Percentiles rank a stretch among this genome's conserved stretches.
phyloP scores from a whole-genome alignment of 2,329 filamentous ascomycete species.

The Fusarium verticillioides region DNA sequence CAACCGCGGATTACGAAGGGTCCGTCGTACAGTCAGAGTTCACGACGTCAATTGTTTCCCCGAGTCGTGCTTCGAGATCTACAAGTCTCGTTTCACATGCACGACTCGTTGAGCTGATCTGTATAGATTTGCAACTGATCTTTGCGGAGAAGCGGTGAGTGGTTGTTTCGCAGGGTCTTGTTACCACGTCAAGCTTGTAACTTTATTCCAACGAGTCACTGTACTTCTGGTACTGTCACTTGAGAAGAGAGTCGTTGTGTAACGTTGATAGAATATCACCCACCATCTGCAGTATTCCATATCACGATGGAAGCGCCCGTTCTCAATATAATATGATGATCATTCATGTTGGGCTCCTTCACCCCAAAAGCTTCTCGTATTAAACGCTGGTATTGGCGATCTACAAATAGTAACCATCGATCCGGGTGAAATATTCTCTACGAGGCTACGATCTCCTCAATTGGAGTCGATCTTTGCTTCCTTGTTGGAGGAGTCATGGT shows the following conservation, averaged over 20 bases:
- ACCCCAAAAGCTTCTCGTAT: not conserved
- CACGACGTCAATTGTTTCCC: conserved; percentile 24
- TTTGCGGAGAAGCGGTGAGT: not conserved
- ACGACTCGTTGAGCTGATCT: conserved; percentile 5
- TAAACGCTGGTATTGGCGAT: not conserved
- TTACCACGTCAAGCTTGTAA: conserved; percentile 14
- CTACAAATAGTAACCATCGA: not conserved
- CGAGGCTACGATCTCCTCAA: not conserved
- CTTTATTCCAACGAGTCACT: conserved; percentile 3
- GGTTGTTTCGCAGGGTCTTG: not conserved
- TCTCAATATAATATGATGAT: not conserved
- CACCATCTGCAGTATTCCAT: not conserved
- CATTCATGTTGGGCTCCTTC: not conserved
- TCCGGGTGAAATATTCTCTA: not conserved
- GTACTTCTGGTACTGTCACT: not conserved
- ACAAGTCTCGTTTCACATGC: conserved; percentile 8
- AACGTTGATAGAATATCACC: not conserved
- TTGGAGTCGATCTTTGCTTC: not conserved
- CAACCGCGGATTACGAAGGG: conserved; percentile 15
- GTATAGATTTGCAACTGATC: not conserved
- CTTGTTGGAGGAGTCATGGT: not conserved
- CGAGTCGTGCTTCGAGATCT: conserved; percentile 29
- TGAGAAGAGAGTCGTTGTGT: not conserved
- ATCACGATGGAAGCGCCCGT: not conserved
- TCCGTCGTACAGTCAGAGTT: conserved; percentile 4